phyloP scores from a whole-genome alignment of 345 rosid genomes.

The Dimocarpus longan region DNA sequence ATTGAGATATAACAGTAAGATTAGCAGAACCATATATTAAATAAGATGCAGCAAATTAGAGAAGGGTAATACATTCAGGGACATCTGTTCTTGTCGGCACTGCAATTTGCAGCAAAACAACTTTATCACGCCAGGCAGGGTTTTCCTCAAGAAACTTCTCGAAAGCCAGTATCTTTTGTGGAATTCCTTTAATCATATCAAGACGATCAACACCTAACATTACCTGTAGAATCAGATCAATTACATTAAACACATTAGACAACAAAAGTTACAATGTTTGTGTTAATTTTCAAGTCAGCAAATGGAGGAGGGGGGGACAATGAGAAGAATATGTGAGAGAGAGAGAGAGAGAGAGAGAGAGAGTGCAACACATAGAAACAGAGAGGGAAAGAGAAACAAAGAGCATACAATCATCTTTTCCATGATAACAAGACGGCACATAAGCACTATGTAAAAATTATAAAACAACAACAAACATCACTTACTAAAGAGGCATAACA shows the following conservation, averaged over 20 bases:
- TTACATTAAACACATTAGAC: slow-evolving; percentile 7
- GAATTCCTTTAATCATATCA: slow-evolving; percentile 99
- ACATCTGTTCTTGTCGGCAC: slow-evolving; percentile 99
- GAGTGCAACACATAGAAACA: no score
- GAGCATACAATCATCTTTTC: neutral
- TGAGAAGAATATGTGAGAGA: neutral
- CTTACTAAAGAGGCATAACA: neutral
- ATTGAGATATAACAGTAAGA: neutral
- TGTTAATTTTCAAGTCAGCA: neutral
- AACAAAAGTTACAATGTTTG: slow-evolving; percentile 8
- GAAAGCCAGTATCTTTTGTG: slow-evolving; percentile 97
- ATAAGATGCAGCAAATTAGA: slow-evolving; percentile 21
- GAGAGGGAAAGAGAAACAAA: no score
- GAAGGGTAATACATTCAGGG: slow-evolving; percentile 80
- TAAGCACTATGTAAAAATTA: neutral
- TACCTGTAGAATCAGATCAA: slow-evolving; percentile 52
- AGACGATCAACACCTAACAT: slow-evolving; percentile 99
- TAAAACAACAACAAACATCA: neutral
- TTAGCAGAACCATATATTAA: neutral
- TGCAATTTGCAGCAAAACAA: slow-evolving; percentile 95
- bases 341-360: neutral
- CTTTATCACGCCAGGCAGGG: slow-evolving; percentile 91
- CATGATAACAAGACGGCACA: neutral
- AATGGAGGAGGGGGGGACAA: neutral
- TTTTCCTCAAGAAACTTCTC: slow-evolving; percentile 99